These are phyloP conservation scores for Lizonia empirigonia DNA, from an alignment of 2,329 filamentous ascomycete species.

Conservation along the genomic window DNA sequence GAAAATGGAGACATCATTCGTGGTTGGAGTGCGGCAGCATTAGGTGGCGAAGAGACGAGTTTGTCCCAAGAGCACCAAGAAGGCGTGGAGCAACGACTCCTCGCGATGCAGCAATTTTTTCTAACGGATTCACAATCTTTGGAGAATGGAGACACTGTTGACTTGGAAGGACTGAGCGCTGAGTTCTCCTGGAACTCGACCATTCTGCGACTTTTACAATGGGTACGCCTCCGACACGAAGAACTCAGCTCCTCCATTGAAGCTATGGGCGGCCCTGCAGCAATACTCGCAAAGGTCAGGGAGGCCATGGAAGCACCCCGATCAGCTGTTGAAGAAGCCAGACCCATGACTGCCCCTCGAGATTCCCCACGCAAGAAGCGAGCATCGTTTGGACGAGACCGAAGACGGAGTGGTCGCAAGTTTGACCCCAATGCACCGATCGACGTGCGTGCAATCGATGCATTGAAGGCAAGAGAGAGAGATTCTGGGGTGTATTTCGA, in stretches of 20 bases:
- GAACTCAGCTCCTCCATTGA: slow-evolving; percentile 55
- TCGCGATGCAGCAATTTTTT: slow-evolving; percentile 47
- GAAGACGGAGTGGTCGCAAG: slow-evolving; percentile 38
- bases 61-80: slow-evolving; percentile 46
- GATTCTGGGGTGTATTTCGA: slow-evolving; percentile 20
- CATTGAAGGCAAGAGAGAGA: slow-evolving; percentile 29
- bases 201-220: slow-evolving; percentile 52
- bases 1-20: slow-evolving; percentile 27
- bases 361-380: slow-evolving; percentile 32
- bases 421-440: slow-evolving; percentile 36
- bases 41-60: slow-evolving; percentile 46
- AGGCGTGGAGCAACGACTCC: slow-evolving; percentile 47
- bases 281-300: slow-evolving; percentile 44
- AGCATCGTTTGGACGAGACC: slow-evolving; percentile 34
- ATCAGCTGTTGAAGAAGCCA: slow-evolving; percentile 6
- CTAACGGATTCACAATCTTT: slow-evolving; percentile 39
- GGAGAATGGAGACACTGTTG: slow-evolving; percentile 40
- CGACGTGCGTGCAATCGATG: slow-evolving; percentile 29
- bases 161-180: slow-evolving; percentile 52
- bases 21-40: slow-evolving; percentile 44
- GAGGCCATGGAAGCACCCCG: slow-evolving; percentile 24
- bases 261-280: slow-evolving; percentile 51
- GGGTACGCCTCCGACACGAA: slow-evolving; percentile 52
- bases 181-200: slow-evolving; percentile 59
- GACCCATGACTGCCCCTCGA: slow-evolving; percentile 6